Conservation (phyloP, 2,329 filamentous ascomycete species). For the Fusarium secorum region DNA sequence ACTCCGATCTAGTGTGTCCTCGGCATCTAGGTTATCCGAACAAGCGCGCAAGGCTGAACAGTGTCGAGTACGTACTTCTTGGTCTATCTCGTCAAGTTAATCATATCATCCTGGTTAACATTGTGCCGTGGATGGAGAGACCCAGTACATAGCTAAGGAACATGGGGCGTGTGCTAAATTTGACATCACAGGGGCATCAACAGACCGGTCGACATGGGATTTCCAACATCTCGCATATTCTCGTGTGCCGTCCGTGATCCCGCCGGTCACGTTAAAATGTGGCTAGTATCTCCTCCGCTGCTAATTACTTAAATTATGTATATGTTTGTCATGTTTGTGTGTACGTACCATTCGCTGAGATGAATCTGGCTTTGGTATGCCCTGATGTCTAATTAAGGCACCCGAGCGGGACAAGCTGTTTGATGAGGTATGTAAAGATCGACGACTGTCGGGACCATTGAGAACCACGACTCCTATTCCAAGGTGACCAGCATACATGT, state of each 20-base stretch:
- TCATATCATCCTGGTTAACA: slow-evolving; percentile 27
- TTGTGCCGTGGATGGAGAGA: slow-evolving; percentile 21
- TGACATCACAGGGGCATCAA: slow-evolving; percentile 35
- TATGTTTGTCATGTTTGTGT: background rate
- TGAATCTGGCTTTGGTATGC: background rate
- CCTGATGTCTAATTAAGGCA: slow-evolving; percentile 18
- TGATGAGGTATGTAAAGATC: slow-evolving; percentile 24
- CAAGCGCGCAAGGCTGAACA: slow-evolving; percentile 24
- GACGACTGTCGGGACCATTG: slow-evolving; percentile 3
- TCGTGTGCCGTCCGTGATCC: slow-evolving; percentile 12
- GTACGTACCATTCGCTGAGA: background rate
- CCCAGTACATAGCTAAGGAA: slow-evolving; percentile 20
- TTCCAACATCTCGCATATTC: slow-evolving; percentile 16
- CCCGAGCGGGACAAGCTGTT: background rate
- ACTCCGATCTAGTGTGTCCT: slow-evolving; percentile 11
- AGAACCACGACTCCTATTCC: background rate
- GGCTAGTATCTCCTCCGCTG: background rate
- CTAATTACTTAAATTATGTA: background rate
- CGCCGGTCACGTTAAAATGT: background rate
- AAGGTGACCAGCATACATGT: background rate
- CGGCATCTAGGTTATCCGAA: background rate
- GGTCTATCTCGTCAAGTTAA: slow-evolving; percentile 4
- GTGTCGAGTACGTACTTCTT: slow-evolving; percentile 2
- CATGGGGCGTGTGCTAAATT: slow-evolving; percentile 38
- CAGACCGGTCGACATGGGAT: slow-evolving; percentile 28